Base-by-base conservation (phyloP, 164 flowering plant genomes). In the Macadamia tetraphylla region DNA sequence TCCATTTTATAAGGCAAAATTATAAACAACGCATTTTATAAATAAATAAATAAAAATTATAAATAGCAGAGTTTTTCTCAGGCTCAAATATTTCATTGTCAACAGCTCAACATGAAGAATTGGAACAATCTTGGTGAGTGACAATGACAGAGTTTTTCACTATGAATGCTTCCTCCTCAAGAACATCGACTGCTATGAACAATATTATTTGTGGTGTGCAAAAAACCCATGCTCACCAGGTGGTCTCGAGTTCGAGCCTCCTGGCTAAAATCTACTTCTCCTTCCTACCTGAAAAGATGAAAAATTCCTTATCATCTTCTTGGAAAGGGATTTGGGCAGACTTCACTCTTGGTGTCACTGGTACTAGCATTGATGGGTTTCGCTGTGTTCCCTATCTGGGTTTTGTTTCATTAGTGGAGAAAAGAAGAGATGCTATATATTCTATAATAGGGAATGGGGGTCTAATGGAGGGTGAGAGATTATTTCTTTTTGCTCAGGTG, bases 141-240 rank as follows among this genome's bases (percentile, higher is more conserved):
- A 86, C 8, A 96, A 88, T 15, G 98, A 95, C 62, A 90, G 57
- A 85, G 85, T 74, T 88, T 88, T 23, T 23, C 96, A 72, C 92
- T 88, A 51, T 92, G 94, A 69, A 87, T 40, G 6, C 44, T 13
- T 78, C 76, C 42, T 75, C 81, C 1, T 57, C 55, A 3, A 67
- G 67, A 23, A 23, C 23, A 23, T 23, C 23, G 29, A 75, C 76
- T 9, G 23, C 23, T 23, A 72, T 23, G 67, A 23, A 23, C 23
- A 23, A 23, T 23, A 23, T 23, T 23, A 23, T 23, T 23, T 23
- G 23, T 23, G 23, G 23, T 23, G 23, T 23, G 23, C 23, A 23
- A 23, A 23, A 23, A 23, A 23, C 23, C 23, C 23, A 23, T 23
- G 23, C 23, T 23, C 23, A 23, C 23, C 23, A 23, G 23, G 23